Conservation (phyloP, 192 early-diverging fungal species). For the Lobosporangium transversale region DNA sequence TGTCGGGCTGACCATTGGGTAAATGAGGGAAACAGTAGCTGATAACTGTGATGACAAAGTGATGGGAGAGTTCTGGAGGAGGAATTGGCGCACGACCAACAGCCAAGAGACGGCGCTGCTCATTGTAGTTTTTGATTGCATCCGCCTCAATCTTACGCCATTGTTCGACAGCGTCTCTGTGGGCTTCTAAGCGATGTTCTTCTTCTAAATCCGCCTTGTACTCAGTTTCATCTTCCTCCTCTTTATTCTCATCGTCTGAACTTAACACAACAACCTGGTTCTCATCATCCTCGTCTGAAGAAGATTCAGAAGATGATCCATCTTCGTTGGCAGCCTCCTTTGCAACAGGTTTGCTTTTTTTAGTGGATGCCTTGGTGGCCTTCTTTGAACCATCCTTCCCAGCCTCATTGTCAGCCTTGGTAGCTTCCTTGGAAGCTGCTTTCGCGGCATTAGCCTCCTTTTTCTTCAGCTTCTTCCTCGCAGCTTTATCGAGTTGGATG, state of each 20-base stretch:
- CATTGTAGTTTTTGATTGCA: conserved; percentile 24
- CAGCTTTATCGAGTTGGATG: background rate
- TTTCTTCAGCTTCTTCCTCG: conserved; percentile 13
- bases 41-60: conserved; percentile 46
- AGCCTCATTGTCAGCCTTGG: background rate
- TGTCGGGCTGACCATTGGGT: conserved; percentile 42
- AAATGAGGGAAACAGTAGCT: conserved; percentile 38
- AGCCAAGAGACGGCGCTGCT: conserved; percentile 19
- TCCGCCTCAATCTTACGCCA: conserved; percentile 31
- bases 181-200: conserved; percentile 12
- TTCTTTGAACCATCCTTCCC: conserved; percentile 1
- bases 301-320: conserved; percentile 43
- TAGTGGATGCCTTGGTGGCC: conserved; percentile 5
- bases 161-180: conserved; percentile 10
- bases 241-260: conserved; percentile 32
- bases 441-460: conserved; percentile 6
- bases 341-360: conserved; percentile 6
- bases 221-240: conserved; percentile 35
- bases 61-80: conserved; percentile 53
- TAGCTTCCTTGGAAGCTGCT: background rate
- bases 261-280: conserved; percentile 29
- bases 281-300: conserved; percentile 46
- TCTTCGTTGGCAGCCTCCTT: conserved; percentile 3
- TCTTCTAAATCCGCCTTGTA: conserved; percentile 27
- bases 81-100: conserved; percentile 26